Evolutionary conservation across 805 yeast genomes (phyloP).

Genomic region (Tetrapisispora arboricola): DNA sequence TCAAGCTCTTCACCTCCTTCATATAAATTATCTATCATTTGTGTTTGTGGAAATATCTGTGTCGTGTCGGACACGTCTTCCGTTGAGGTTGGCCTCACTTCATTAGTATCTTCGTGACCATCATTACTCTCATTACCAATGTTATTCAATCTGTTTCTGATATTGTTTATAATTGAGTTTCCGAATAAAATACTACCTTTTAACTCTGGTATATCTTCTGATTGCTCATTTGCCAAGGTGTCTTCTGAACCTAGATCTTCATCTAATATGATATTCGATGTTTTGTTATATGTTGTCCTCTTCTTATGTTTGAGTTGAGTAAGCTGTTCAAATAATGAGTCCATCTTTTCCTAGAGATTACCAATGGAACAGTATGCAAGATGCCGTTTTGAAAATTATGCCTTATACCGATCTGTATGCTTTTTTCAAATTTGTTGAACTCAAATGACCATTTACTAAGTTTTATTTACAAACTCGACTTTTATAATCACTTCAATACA

Average conservation of each 20-base stretch:
- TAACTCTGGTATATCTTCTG: neutral
- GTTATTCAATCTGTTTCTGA: constrained; percentile 16
- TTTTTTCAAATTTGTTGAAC: no score
- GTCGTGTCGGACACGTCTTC: neutral
- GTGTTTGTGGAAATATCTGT: constrained; percentile 4
- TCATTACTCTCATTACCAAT: neutral
- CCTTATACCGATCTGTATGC: no score
- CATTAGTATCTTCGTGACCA: neutral
- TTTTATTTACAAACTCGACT: no score
- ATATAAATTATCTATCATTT: constrained; percentile 14
- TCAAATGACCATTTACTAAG: no score
- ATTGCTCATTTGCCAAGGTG: neutral
- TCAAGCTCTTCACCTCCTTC: constrained; percentile 18
- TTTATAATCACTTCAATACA: no score
- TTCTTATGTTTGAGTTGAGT: constrained; percentile 8
- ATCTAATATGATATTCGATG: constrained; percentile 4
- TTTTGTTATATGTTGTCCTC: constrained; percentile 20
- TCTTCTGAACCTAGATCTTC: constrained; percentile 6
- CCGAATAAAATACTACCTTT: constrained; percentile 21
- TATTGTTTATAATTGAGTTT: constrained; percentile 12
- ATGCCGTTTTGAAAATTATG: no score
- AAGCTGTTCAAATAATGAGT: constrained; percentile 14
- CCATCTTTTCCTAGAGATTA: no score
- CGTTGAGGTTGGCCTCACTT: neutral
- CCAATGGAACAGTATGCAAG: no score